Base-by-base conservation (phyloP, 441 rosid genomes). In the Mallotus japonicus region DNA sequence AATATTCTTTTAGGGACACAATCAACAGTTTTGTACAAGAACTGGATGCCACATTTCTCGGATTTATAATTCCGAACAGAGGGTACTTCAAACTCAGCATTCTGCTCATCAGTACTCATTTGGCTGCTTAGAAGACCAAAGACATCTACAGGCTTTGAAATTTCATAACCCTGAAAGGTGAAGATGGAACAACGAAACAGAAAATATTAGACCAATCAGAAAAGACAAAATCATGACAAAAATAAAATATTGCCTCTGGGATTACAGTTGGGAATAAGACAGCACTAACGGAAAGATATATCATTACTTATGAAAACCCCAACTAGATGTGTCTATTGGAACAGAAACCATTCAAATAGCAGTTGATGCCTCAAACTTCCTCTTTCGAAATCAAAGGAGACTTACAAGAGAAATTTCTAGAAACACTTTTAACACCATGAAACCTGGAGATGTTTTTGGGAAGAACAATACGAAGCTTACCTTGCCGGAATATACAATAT, bases 401-500 rank as follows among this genome's bases (percentile, higher is more conserved):
- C 49, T 34, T 12, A 11, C 4, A 11, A 55, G 17, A 24, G 19
- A 13, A 44, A 19, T 17, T 10, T 57, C 37, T 8, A n/a, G 40
- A 49, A 28, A 47, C 15, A 15, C 11, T 17, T 59, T 22, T 19
- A 19, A n/a, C n/a, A 51, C 46, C 10, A 3, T n/a, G 49, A 51
- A 73, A 44, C 53, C 4, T 62, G 20, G 5, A 58, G 28, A 17
- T 28, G 24, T 32, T 50, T 44, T 32, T 20, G 63, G 40, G 53
- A 78, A 77, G 37, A 68, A 24, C 61, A 61, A 60, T 20, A 65
- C 44, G 53, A 69, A 67, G 51, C 76, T 46, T 81, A 90, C 99
- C 93, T 89, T 84, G 69, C 81, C 77, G 11, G 96, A 80, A 63
- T 84, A 87, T 49, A 93, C 62, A 61, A 96, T 81, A 62, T 93